Percentiles rank a stretch among this genome's conserved stretches.
Evolutionary conservation across 1,139 yeast genomes (phyloP).

Genomic region (Geotrichum histeridarum): DNA sequence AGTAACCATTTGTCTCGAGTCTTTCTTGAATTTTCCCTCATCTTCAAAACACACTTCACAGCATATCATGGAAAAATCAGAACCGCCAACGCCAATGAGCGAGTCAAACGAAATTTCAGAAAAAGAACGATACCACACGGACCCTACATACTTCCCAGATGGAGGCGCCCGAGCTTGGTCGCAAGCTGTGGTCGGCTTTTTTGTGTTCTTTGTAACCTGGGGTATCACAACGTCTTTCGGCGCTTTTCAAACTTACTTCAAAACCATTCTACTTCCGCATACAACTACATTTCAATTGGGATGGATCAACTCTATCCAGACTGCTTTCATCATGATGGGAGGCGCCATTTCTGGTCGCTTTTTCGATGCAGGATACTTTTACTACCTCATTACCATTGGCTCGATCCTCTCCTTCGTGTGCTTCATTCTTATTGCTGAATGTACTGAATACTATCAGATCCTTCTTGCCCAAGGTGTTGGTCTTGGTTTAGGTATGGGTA

Average conservation of each 20-base stretch:
- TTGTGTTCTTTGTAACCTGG: conserved; percentile 50
- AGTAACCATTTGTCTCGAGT: too few species aligned
- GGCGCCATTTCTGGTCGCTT: conserved; percentile 42
- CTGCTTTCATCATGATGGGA: conserved; percentile 45
- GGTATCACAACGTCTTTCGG: conserved; percentile 60
- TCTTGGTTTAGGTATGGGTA: conserved; percentile 43
- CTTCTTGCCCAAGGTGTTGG: conserved; percentile 49
- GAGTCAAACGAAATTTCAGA: background rate
- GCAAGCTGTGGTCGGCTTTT: conserved; percentile 38
- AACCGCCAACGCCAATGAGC: too few species aligned
- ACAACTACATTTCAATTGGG: conserved; percentile 34
- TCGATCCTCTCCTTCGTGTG: conserved; percentile 45
- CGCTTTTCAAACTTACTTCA: conserved; percentile 56
- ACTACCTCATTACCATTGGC: conserved; percentile 40
- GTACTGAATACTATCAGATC: conserved; percentile 47
- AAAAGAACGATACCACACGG: conserved; percentile 6
- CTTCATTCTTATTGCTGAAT: conserved; percentile 46
- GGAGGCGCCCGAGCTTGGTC: conserved; percentile 35
- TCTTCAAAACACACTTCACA: too few species aligned
- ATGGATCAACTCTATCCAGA: conserved; percentile 31
- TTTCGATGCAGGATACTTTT: conserved; percentile 38
- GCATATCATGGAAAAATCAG: too few species aligned
- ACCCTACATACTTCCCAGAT: conserved; percentile 25
- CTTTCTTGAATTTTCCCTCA: too few species aligned
- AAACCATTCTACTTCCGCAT: conserved; percentile 43